Percentiles rank a stretch among this genome's conserved stretches.
Evolutionary conservation across 495 filamentous ascomycete species (phyloP).

Genomic region (Lindgomyces ingoldianus): DNA sequence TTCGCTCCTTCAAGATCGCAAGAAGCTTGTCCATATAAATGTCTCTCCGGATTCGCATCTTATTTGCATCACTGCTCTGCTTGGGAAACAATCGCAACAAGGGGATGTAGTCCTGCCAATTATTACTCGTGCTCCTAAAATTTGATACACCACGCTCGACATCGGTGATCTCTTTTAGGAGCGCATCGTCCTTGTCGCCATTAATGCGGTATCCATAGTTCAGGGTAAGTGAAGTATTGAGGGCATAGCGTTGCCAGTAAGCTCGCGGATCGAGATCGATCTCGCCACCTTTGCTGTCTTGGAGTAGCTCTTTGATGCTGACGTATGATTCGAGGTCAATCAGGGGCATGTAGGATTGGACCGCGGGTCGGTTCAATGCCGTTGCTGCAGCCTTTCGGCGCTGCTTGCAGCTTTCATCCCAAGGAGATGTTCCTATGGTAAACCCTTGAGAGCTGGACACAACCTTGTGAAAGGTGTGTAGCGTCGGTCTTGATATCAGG

Average conservation of each 20-base stretch:
- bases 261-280: conserved; percentile 61
- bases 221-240: conserved; percentile 65
- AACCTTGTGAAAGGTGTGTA: conserved; percentile 72
- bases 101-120: conserved; percentile 71
- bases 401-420: conserved; percentile 72
- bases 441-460: conserved; percentile 70
- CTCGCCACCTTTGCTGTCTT: conserved; percentile 55
- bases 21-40: conserved; percentile 62
- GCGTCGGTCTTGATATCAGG: conserved; percentile 68
- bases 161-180: conserved; percentile 62
- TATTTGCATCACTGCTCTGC: conserved; percentile 54
- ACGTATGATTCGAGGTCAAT: conserved; percentile 67
- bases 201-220: conserved; percentile 66
- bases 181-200: conserved; percentile 57
- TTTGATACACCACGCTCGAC: conserved; percentile 65
- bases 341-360: conserved; percentile 69
- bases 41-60: conserved; percentile 57
- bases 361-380: conserved; percentile 66
- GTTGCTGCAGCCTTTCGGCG: conserved; percentile 70
- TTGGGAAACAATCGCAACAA: conserved; percentile 59
- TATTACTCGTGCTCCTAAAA: conserved; percentile 66
- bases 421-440: conserved; percentile 73
- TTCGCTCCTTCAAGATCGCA: conserved; percentile 58
- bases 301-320: conserved; percentile 64
- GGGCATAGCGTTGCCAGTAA: conserved; percentile 68